Evolutionary conservation across 805 yeast genomes (phyloP).

Genomic region (Debaryomyces hansenii): DNA sequence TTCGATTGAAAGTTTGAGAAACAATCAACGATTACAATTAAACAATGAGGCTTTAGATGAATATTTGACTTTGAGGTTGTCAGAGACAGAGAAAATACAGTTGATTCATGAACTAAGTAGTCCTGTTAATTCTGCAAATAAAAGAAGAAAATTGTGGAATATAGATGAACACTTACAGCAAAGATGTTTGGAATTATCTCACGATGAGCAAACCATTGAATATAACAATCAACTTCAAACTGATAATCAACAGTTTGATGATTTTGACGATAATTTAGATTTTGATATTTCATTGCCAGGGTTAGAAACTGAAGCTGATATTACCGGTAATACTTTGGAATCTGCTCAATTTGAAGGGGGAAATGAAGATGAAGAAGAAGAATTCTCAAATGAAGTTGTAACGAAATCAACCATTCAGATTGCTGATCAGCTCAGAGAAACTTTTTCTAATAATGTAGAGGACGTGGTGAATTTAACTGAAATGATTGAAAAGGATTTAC

Average conservation of each 20-base stretch:
- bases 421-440: slow-evolving; percentile 45
- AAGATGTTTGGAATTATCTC: slow-evolving; percentile 27
- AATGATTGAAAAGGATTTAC: slow-evolving; percentile 39
- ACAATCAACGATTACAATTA: slow-evolving; percentile 27
- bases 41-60: slow-evolving; percentile 17
- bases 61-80: slow-evolving; percentile 25
- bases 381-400: slow-evolving; percentile 22
- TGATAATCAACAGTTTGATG: slow-evolving; percentile 20
- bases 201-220: slow-evolving; percentile 18
- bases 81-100: slow-evolving; percentile 32
- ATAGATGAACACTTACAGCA: slow-evolving; percentile 30
- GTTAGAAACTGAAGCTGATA: slow-evolving; percentile 8
- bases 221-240: slow-evolving; percentile 17
- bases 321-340: not conserved
- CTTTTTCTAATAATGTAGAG: slow-evolving; percentile 21
- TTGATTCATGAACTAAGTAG: slow-evolving; percentile 34
- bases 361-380: slow-evolving; percentile 10
- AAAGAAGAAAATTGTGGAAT: slow-evolving; percentile 30
- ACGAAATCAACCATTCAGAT: slow-evolving; percentile 55
- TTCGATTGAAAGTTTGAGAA: slow-evolving; percentile 32
- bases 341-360: slow-evolving; percentile 10
- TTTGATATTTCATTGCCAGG: slow-evolving; percentile 10
- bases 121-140: slow-evolving; percentile 20
- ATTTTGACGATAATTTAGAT: slow-evolving; percentile 5
- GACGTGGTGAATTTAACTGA: slow-evolving; percentile 32